Conservation (phyloP, 116 monocot genomes). For the Zostera marina region DNA sequence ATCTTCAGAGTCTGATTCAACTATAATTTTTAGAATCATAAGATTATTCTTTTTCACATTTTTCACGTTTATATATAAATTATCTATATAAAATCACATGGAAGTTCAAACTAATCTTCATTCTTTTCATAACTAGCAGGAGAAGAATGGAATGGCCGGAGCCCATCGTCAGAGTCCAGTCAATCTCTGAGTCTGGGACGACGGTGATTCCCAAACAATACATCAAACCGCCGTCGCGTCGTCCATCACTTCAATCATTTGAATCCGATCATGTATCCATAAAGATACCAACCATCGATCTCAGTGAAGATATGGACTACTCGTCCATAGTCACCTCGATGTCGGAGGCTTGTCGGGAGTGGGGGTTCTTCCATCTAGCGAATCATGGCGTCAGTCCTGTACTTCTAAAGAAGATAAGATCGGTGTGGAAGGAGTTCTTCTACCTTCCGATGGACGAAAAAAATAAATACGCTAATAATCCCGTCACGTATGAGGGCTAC, state of each 20-base stretch:
- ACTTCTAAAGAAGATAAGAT: slow-evolving; percentile 11
- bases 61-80: too few species aligned
- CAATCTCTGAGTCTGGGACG: slow-evolving; percentile 23
- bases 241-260: background rate
- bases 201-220: slow-evolving; percentile 24
- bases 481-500: slow-evolving; percentile 47
- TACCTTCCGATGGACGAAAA: slow-evolving; percentile 41
- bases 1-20: too few species aligned
- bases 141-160: slow-evolving; percentile 58
- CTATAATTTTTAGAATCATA: too few species aligned
- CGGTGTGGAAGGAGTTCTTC: slow-evolving; percentile 48
- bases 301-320: slow-evolving; percentile 1
- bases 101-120: too few species aligned
- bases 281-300: slow-evolving; percentile 32
- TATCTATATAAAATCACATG: too few species aligned
- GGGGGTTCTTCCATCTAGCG: slow-evolving; percentile 70
- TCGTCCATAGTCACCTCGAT: slow-evolving; percentile 11
- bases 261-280: too few species aligned
- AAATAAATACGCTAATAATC: slow-evolving; percentile 32
- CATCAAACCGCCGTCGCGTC: slow-evolving; percentile 23
- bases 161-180: slow-evolving; percentile 38
- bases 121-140: too few species aligned
- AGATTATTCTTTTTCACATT: too few species aligned
- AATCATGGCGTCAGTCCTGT: slow-evolving; percentile 39
- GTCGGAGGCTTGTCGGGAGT: slow-evolving; percentile 34